Conservation (phyloP, 2,329 filamentous ascomycete genomes). For the Pyrenophora graminea region DNA sequence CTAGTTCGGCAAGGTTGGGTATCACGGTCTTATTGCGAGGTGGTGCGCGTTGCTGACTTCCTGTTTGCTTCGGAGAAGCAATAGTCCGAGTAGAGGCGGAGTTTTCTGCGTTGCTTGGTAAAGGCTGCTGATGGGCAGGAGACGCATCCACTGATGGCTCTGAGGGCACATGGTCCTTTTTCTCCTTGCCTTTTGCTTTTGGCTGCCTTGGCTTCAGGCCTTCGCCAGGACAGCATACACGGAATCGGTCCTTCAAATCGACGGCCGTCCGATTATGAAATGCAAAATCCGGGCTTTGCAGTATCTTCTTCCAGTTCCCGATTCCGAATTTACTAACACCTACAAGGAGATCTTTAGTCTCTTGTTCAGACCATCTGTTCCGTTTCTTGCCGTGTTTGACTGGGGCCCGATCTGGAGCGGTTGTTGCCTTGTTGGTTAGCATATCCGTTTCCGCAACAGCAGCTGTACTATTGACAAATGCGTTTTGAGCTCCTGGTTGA, state of each 20-base stretch:
- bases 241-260: conserved; percentile 66
- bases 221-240: conserved; percentile 57
- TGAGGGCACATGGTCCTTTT: neutral
- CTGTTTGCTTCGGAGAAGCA: neutral
- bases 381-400: conserved; percentile 55
- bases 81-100: neutral
- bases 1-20: conserved; percentile 48
- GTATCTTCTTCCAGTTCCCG: conserved; percentile 67
- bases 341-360: conserved; percentile 61
- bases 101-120: neutral
- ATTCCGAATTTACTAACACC: conserved; percentile 66
- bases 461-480: neutral
- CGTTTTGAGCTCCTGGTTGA: neutral
- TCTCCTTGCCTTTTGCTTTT: conserved; percentile 47
- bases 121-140: neutral
- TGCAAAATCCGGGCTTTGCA: conserved; percentile 59
- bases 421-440: neutral
- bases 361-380: conserved; percentile 66
- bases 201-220: conserved; percentile 29
- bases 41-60: conserved; percentile 14
- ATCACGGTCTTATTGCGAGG: conserved; percentile 27
- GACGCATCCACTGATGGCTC: neutral
- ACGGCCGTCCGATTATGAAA: conserved; percentile 64
- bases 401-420: conserved; percentile 16
- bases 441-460: neutral